Evolutionary conservation across 345 rosid species (phyloP), one percentile per base, ranked within the genome.

Genomic region (Sisymbrium irio): DNA sequence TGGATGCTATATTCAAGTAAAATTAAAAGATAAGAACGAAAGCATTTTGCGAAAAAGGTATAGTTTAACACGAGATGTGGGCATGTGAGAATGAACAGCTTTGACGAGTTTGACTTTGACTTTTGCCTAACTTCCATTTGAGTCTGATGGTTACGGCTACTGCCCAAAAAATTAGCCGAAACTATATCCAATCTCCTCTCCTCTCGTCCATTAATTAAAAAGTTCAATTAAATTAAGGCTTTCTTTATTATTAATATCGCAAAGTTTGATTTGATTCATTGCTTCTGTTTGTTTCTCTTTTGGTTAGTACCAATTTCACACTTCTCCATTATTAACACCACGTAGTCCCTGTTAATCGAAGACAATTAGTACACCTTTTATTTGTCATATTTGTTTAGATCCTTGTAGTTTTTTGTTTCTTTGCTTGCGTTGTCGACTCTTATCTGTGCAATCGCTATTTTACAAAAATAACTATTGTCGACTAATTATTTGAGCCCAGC

Each of bases 51-150:
- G 14, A 28, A 15, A 32, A 8, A 35, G 3, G 1, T 7, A n/a
- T 6, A 15, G 9, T 9, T 50, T 1, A 33, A 5, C 27, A 39
- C 17, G 62, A 41, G 9, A 72, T 62, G 32, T 66, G 67, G 30
- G 42, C 32, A 65, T 73, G 50, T 46, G 64, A 17, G 41, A 25
- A 17, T 50, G 56, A 67, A 75, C 53, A 55, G 62, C 32, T 62
- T 67, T 60, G 76, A 73, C 54, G 69, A 32, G 35, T 72, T 41
- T 72, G 74, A 75, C 57, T 76, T 69, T 69, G 79, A 70, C 70
- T 76, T 35, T 18, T 55, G 75, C 79, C 79, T 45, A 76, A 76
- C 65, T 69, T 39, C 58, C 57, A 76, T 69, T 62, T 62, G 6
- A n/a, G n/a, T 35, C 22, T 69, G 75, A 76, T 69, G 27, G 51